Conservation (phyloP, 129 eudicot species). For the Flaveria ramosissima region DNA sequence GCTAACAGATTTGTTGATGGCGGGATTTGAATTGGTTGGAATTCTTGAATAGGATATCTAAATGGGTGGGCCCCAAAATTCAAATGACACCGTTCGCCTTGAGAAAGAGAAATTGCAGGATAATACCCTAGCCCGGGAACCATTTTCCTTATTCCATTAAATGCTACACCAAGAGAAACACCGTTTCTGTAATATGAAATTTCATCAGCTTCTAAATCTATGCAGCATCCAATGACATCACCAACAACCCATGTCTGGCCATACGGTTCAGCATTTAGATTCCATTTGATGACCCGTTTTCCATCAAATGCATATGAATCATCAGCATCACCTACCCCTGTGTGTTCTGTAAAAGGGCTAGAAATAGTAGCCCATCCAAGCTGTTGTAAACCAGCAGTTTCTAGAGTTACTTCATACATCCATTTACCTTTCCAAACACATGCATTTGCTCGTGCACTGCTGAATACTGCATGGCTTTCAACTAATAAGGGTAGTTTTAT, state of each 20-base stretch:
- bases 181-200: slow-evolving; percentile 82
- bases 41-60: slow-evolving; percentile 70
- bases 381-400: slow-evolving; percentile 91
- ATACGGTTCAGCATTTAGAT: slow-evolving; percentile 64
- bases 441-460: slow-evolving; percentile 85
- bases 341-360: slow-evolving; percentile 77
- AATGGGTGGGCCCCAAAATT: slow-evolving; percentile 92
- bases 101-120: slow-evolving; percentile 96
- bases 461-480: slow-evolving; percentile 83
- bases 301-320: slow-evolving; percentile 98
- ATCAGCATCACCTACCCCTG: slow-evolving; percentile 97
- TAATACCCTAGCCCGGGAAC: slow-evolving; percentile 90
- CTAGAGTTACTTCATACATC: slow-evolving; percentile 99
- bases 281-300: slow-evolving; percentile 88
- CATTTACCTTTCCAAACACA: slow-evolving; percentile 99
- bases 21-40: slow-evolving; percentile 77
- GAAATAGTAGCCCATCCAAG: slow-evolving; percentile 94
- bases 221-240: slow-evolving; percentile 96
- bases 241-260: slow-evolving; percentile 98
- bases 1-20: slow-evolving; percentile 56
- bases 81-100: slow-evolving; percentile 86
- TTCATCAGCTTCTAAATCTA: slow-evolving; percentile 77
- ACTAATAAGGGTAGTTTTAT: slow-evolving; percentile 58
- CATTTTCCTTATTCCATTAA: slow-evolving; percentile 83
- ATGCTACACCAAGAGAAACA: slow-evolving; percentile 86